These are phyloP conservation scores for Cytidiella melzeri DNA, from an alignment of 768 basidiomycete species.

Conservation along the genomic window DNA sequence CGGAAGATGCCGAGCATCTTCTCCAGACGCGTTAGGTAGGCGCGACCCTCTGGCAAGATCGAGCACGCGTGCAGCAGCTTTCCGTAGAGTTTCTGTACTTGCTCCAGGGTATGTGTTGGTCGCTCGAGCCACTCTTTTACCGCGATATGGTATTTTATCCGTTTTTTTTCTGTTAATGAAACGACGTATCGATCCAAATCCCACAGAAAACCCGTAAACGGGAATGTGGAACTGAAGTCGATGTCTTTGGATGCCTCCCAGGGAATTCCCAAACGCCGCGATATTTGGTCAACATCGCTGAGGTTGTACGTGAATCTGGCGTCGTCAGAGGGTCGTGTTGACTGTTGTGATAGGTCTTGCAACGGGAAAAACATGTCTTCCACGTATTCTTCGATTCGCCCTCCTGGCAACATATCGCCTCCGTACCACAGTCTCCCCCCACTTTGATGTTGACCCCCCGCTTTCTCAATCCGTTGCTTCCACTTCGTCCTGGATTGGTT, in stretches of 20 bases:
- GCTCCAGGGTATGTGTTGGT: conserved; percentile 25
- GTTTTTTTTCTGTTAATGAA: conserved; percentile 20
- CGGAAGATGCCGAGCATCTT: too few species aligned
- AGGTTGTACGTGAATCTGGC: conserved; percentile 13
- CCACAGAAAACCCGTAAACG: conserved; percentile 30
- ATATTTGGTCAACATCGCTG: conserved; percentile 32
- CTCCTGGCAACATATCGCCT: not conserved
- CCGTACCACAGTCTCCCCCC: not conserved
- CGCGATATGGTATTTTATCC: conserved; percentile 23
- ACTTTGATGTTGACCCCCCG: not conserved
- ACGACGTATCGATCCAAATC: conserved; percentile 20
- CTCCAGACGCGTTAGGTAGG: conserved; percentile 34
- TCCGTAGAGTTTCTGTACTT: conserved; percentile 29
- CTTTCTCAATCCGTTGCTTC: not conserved
- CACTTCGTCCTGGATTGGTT: not conserved
- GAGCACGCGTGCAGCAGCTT: too few species aligned
- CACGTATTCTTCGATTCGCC: not conserved
- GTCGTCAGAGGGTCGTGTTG: conserved; percentile 18
- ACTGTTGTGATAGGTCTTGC: conserved; percentile 19
- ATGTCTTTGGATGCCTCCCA: conserved; percentile 29
- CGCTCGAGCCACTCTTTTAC: conserved; percentile 25
- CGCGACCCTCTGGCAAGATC: conserved; percentile 35
- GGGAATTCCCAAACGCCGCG: conserved; percentile 24
- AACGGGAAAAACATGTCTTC: conserved; percentile 23
- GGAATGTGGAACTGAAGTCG: conserved; percentile 12